These are phyloP conservation scores for Fusarium nelsonii DNA, from an alignment of 2,329 filamentous ascomycete species.

Conservation along the genomic window DNA sequence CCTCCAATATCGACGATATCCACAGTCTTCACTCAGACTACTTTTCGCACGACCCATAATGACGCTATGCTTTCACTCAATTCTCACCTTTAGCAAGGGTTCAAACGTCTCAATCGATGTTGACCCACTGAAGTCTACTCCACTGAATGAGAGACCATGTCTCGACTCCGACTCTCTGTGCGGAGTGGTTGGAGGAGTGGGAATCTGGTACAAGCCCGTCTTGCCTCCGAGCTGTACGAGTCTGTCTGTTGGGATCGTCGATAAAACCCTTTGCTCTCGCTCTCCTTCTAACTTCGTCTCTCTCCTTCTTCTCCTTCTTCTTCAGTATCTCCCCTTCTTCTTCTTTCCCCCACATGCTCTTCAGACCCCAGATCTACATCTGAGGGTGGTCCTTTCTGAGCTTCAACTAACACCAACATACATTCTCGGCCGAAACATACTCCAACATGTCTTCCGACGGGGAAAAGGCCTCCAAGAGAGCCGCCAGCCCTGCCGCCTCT, in stretches of 20 bases:
- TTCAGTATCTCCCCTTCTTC: not conserved
- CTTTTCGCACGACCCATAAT: conserved; percentile 32
- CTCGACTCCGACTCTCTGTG: conserved; percentile 4
- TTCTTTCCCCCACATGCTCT: conserved; percentile 19
- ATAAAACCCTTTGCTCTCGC: conserved; percentile 29
- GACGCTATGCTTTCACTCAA: conserved; percentile 29
- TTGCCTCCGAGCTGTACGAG: not conserved
- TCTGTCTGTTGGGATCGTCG: not conserved
- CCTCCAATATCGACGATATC: conserved; percentile 31
- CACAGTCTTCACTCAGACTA: conserved; percentile 21
- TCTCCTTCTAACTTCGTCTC: not conserved
- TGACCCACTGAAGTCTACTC: conserved; percentile 24
- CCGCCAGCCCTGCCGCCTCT: conserved; percentile 8
- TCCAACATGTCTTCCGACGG: conserved; percentile 35
- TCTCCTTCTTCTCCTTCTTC: not conserved
- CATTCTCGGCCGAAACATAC: conserved; percentile 11
- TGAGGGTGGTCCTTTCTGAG: conserved; percentile 21
- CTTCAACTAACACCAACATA: conserved; percentile 9
- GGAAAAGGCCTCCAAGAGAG: conserved; percentile 35
- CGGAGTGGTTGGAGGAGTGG: not conserved
- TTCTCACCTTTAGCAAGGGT: conserved; percentile 10
- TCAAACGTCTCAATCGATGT: conserved; percentile 4
- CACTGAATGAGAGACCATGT: conserved; percentile 2
- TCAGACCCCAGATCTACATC: conserved; percentile 13
- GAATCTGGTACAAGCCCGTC: not conserved